Percentiles rank a stretch among this genome's conserved stretches.
phyloP scores from a whole-genome alignment of 805 yeast genomes.

The Sugiyamaella lignohabitans region DNA sequence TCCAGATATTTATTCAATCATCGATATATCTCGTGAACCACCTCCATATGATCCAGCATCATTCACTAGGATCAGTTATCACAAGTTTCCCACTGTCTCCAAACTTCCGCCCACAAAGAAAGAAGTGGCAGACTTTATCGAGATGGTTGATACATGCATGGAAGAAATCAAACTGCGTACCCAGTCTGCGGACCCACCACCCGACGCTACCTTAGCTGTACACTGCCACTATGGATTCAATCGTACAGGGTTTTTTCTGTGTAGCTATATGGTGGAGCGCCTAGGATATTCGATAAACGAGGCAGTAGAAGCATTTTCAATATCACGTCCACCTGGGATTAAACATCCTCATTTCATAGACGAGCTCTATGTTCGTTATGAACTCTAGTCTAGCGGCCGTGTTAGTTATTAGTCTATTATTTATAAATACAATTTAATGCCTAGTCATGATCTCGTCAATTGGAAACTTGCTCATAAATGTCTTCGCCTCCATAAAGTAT shows the following conservation, averaged over 20 bases:
- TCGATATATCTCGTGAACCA: conserved; percentile 57
- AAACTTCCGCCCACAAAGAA: conserved; percentile 64
- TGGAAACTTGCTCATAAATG: background rate
- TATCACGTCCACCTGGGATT: conserved; percentile 62
- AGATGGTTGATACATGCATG: conserved; percentile 45
- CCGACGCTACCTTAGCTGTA: conserved; percentile 45
- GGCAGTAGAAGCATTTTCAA: conserved; percentile 53
- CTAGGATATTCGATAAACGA: conserved; percentile 55
- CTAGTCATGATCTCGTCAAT: background rate
- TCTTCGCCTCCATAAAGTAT: conserved; percentile 9
- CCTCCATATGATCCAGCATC: conserved; percentile 65
- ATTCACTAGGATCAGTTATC: conserved; percentile 49
- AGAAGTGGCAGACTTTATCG: conserved; percentile 52
- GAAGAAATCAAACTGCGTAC: conserved; percentile 11
- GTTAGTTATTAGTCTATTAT: too few relatives aligned
- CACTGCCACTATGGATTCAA: conserved; percentile 83
- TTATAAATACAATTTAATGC: background rate
- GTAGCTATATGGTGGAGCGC: conserved; percentile 59
- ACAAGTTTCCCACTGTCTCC: conserved; percentile 71
- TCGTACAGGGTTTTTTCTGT: conserved; percentile 67
- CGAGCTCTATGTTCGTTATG: conserved; percentile 59
- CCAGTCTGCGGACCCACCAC: conserved; percentile 27
- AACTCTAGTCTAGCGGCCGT: conserved; percentile 9
- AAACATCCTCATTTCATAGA: conserved; percentile 73
- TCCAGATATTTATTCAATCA: conserved; percentile 49